These are phyloP conservation scores for Mucor racemosus DNA, from an alignment of 371 early-diverging fungal species.

Conservation along the genomic window DNA sequence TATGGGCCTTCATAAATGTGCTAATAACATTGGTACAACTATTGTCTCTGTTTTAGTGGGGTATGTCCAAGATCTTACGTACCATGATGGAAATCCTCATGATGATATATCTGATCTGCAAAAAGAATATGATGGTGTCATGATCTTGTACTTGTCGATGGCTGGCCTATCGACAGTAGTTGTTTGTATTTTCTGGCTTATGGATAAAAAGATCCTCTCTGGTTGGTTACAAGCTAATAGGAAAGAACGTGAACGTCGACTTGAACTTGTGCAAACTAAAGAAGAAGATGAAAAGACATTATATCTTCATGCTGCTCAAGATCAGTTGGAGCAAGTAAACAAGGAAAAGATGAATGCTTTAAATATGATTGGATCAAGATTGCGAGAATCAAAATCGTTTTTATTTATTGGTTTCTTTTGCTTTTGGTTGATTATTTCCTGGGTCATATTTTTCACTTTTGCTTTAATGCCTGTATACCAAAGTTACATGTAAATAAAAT, in stretches of 20 bases:
- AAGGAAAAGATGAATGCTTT: constrained; percentile 23
- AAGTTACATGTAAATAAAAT: constrained; percentile 29
- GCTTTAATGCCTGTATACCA: constrained; percentile 55
- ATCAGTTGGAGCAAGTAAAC: constrained; percentile 13
- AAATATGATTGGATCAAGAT: constrained; percentile 34
- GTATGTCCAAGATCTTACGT: constrained; percentile 55
- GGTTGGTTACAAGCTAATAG: constrained; percentile 50
- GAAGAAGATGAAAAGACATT: constrained; percentile 32
- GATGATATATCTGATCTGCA: constrained; percentile 38
- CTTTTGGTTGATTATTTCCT: constrained; percentile 47
- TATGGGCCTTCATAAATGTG: constrained; percentile 56
- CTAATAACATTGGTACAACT: constrained; percentile 55
- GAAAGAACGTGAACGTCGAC: constrained; percentile 37
- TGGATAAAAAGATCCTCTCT: constrained; percentile 36
- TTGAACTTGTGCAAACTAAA: constrained; percentile 33
- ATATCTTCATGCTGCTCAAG: constrained; percentile 22
- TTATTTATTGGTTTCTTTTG: constrained; percentile 31
- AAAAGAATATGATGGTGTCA: constrained; percentile 49
- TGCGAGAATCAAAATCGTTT: constrained; percentile 33
- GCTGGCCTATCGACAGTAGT: constrained; percentile 32
- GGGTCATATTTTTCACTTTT: constrained; percentile 50
- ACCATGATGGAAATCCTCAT: constrained; percentile 45
- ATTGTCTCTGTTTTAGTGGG: constrained; percentile 55
- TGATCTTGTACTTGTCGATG: constrained; percentile 45
- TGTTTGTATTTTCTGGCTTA: constrained; percentile 34